Evolutionary conservation across 495 filamentous ascomycete species (phyloP).

Genomic region (Penicillium longicatenatum): DNA sequence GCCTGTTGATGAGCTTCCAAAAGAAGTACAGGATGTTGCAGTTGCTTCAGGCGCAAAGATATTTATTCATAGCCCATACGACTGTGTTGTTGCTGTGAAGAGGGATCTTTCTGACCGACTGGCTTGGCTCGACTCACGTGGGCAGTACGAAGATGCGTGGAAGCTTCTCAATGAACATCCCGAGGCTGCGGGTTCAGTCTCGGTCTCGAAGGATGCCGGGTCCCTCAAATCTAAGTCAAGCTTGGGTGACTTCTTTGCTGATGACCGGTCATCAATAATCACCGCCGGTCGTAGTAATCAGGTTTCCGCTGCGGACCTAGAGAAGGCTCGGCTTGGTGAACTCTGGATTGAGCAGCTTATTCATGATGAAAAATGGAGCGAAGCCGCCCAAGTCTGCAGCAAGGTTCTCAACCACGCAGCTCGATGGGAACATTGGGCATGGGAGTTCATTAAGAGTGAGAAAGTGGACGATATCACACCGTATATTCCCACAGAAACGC

Average conservation of each 20-base stretch:
- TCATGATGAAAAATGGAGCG: slow-evolving; percentile 67
- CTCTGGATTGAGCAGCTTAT: slow-evolving; percentile 88
- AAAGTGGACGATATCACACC: slow-evolving; percentile 87
- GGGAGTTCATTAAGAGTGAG: slow-evolving; percentile 79
- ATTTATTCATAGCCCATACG: slow-evolving; percentile 94
- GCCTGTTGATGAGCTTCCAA: slow-evolving; percentile 34
- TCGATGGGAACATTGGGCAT: slow-evolving; percentile 94
- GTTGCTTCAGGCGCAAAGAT: slow-evolving; percentile 79
- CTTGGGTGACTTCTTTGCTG: slow-evolving; percentile 75
- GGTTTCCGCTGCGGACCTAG: slow-evolving; percentile 72
- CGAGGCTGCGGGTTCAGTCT: slow-evolving; percentile 39
- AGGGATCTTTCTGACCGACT: slow-evolving; percentile 83
- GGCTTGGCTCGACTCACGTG: slow-evolving; percentile 76
- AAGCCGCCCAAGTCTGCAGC: slow-evolving; percentile 75
- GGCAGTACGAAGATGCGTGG: slow-evolving; percentile 84
- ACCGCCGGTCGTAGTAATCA: slow-evolving; percentile 37
- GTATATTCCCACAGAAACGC: slow-evolving; percentile 74
- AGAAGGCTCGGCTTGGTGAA: slow-evolving; percentile 90
- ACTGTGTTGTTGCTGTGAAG: slow-evolving; percentile 85
- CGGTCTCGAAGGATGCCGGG: slow-evolving; percentile 53
- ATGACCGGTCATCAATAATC: slow-evolving; percentile 67
- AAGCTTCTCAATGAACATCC: slow-evolving; percentile 83
- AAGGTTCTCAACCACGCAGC: slow-evolving; percentile 77
- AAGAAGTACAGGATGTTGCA: slow-evolving; percentile 46
- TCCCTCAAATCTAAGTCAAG: slow-evolving; percentile 55